phyloP scores from a whole-genome alignment of 1,139 yeast species.

The Sugiyamaella pinicola region DNA sequence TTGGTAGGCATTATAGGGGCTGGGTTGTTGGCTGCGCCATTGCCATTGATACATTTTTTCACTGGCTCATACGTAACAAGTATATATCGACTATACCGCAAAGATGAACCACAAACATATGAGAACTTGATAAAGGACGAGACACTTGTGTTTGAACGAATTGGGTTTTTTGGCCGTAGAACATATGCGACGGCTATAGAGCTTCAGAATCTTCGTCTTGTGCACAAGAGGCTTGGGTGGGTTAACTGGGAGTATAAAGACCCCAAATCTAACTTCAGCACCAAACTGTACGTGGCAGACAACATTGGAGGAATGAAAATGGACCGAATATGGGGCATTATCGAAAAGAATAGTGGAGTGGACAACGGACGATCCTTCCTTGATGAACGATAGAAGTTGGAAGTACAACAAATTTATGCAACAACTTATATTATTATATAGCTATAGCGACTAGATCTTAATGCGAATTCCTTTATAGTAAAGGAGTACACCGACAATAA shows the following conservation, averaged over 20 bases:
- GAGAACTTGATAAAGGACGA: conserved; percentile 65
- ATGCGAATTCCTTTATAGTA: conserved; percentile 32
- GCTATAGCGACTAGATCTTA: conserved; percentile 26
- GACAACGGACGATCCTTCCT: conserved; percentile 61
- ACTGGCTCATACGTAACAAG: conserved; percentile 71
- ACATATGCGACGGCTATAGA: conserved; percentile 62
- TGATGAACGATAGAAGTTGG: conserved; percentile 25
- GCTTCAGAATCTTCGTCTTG: conserved; percentile 52
- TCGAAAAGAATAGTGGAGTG: conserved; percentile 65
- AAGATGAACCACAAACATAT: conserved; percentile 60
- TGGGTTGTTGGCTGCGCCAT: conserved; percentile 45
- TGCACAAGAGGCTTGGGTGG: conserved; percentile 53
- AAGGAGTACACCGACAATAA: conserved; percentile 28
- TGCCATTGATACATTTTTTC: conserved; percentile 56
- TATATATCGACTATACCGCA: conserved; percentile 68
- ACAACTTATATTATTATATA: background rate
- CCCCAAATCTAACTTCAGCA: conserved; percentile 39
- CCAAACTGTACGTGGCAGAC: conserved; percentile 63
- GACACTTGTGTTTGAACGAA: conserved; percentile 66
- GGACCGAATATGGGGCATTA: conserved; percentile 83
- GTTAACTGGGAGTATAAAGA: conserved; percentile 55
- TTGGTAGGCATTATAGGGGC: conserved; percentile 20
- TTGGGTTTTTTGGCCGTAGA: conserved; percentile 65
- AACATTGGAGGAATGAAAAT: conserved; percentile 78
- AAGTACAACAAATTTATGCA: background rate